Evolutionary conservation across 2,329 filamentous ascomycete species (phyloP).

Genomic region (Colletotrichum tropicale): DNA sequence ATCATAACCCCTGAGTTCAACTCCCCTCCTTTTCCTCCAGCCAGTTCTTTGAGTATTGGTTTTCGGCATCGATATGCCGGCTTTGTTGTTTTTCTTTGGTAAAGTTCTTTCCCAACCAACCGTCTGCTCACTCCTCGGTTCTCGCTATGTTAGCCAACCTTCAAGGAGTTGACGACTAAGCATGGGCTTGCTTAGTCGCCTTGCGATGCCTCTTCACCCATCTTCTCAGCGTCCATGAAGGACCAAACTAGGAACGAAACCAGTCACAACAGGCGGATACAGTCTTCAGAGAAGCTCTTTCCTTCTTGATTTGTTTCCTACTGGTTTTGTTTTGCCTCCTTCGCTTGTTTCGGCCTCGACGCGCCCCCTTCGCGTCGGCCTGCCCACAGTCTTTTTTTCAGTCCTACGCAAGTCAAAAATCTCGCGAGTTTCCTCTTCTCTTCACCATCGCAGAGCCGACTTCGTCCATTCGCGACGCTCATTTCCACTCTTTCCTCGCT

Average conservation of each 20-base stretch:
- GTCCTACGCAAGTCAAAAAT: neutral
- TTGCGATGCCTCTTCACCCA: neutral
- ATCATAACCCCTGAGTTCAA: neutral
- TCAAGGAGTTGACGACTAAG: neutral
- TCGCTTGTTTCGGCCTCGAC: neutral
- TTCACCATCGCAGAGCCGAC: neutral
- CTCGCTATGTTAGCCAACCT: neutral
- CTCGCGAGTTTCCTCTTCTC: neutral
- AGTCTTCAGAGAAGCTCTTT: neutral
- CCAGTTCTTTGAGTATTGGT: neutral
- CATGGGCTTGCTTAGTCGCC: neutral
- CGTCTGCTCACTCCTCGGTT: neutral
- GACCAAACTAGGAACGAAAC: neutral
- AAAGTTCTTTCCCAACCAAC: neutral
- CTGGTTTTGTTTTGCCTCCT: neutral
- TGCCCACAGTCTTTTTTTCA: neutral
- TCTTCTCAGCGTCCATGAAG: neutral
- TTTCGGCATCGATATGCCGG: accelerated
- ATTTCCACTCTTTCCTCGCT: neutral
- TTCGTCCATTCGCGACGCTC: neutral
- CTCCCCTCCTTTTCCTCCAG: neutral
- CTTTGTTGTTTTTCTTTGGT: neutral
- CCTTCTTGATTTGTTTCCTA: neutral
- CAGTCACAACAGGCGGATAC: neutral
- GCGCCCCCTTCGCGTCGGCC: neutral